Percentiles rank a stretch among this genome's conserved stretches.
phyloP scores from a whole-genome alignment of 257 asterid species.

The Solanum ossicruentum region DNA sequence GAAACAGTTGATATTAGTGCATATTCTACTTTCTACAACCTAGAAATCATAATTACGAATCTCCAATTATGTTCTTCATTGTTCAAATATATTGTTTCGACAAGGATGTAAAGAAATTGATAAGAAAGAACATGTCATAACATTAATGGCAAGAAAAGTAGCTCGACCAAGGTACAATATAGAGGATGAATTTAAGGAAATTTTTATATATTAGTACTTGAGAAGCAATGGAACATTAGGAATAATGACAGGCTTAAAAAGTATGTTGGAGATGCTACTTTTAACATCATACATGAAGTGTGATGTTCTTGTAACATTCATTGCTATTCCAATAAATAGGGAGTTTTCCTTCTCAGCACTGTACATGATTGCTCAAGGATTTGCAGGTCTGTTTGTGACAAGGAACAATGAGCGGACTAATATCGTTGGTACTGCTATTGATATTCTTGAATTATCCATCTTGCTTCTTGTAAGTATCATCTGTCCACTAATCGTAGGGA shows the following conservation, averaged over 20 bases:
- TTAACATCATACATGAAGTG: background rate
- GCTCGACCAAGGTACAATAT: too few relatives aligned
- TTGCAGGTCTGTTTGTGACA: conserved; percentile 9
- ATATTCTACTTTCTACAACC: too few relatives aligned
- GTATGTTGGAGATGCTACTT: background rate
- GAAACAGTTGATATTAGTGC: too few relatives aligned
- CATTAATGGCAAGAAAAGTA: too few relatives aligned
- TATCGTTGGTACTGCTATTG: conserved; percentile 17
- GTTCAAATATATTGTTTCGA: too few relatives aligned
- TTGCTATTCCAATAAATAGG: background rate
- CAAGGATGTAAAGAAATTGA: too few relatives aligned
- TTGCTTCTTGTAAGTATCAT: conserved; percentile 21
- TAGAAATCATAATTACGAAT: too few relatives aligned
- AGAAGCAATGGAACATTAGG: background rate
- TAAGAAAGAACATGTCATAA: too few relatives aligned
- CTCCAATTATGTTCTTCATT: too few relatives aligned
- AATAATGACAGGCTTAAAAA: background rate
- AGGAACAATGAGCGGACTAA: conserved; percentile 13
- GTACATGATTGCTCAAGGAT: background rate
- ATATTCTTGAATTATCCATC: conserved; percentile 24
- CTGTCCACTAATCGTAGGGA: too few relatives aligned
- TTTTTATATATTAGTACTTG: background rate
- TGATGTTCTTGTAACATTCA: background rate
- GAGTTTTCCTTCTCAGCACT: background rate
- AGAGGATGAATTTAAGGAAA: too few relatives aligned